Evolutionary conservation across 805 yeast genomes (phyloP), one percentile per base, ranked within the genome.

Genomic region (Barnettozyma californica): DNA sequence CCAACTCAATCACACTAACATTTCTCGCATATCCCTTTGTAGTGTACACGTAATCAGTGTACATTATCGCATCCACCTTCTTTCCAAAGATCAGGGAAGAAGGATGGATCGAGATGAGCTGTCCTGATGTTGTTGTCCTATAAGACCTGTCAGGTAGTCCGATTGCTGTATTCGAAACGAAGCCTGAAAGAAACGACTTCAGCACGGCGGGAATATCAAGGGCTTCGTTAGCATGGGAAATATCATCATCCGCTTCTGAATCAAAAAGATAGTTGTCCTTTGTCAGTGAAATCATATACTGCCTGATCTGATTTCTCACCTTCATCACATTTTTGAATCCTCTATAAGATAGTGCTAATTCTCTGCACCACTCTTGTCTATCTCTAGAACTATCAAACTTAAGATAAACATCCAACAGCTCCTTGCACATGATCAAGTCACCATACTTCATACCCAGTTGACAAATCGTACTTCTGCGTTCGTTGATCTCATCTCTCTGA

Each of bases 101-200:
- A 0, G 98, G 98, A 62, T 92, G 98, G 10, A 92, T 81, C 44
- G 94, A 81, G 42, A 92, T 80, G 29, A 87, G 71, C 64, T 89
- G 97, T 23, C 96, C 96, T 1, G 86, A 80, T 26, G 84, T 70
- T 7, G 90, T 84, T 0, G 98, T 90, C 61, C 95, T 75, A 68
- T 84, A 94, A 4, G 96, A 85, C 60, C 97, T 76, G 65, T 94
- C 98, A 0, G 98, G 96, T 81, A 87, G 80, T 10, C 97, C 96
- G 18, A 94, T 79, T 0, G 99, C 99, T 0, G 96, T 83, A 64
- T 92, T 91, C 43, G 84, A 76, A n/a, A 88, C 76, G 58, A 76
- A 92, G 0, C 99, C 99, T 35, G 75, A 73, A 36, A 94, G 68
- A 65, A 94, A 94, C 23, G 95, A 78, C 63, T 87, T 87, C 47